Percentiles rank a stretch among this genome's conserved stretches.
Conservation (phyloP, 2,329 filamentous ascomycete genomes). For the Cytospora chrysosperma region DNA sequence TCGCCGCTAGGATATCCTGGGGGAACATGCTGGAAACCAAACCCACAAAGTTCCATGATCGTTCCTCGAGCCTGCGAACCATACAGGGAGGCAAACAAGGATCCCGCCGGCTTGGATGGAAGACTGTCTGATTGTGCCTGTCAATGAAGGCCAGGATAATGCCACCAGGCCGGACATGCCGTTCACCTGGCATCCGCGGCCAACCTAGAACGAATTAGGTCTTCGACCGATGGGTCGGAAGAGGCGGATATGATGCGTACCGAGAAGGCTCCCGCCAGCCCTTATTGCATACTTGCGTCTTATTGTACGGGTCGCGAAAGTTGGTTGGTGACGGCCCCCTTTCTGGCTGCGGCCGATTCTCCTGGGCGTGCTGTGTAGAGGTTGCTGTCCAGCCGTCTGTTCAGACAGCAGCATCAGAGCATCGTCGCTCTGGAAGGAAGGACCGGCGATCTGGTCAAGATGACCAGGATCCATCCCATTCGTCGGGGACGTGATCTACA, state of each 20-base stretch:
- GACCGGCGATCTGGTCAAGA: background rate
- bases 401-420: background rate
- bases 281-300: background rate
- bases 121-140: no score
- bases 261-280: background rate
- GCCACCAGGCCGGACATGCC: background rate
- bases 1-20: background rate
- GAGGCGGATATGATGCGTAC: background rate
- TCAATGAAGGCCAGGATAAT: conserved; percentile 1
- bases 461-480: conserved; percentile 8
- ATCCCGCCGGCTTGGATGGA: background rate
- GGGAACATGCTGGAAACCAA: background rate
- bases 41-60: background rate
- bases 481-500: conserved; percentile 4
- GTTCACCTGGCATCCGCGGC: background rate
- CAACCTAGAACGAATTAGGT: background rate
- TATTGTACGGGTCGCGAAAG: background rate
- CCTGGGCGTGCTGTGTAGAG: background rate
- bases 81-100: background rate
- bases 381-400: background rate
- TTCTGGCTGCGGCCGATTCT: background rate
- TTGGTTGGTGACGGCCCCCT: background rate
- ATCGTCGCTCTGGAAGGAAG: background rate
- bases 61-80: background rate
- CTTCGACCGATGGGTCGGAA: background rate